Conservation (phyloP, 305 asterid genomes). For the Striga hermonthica region DNA sequence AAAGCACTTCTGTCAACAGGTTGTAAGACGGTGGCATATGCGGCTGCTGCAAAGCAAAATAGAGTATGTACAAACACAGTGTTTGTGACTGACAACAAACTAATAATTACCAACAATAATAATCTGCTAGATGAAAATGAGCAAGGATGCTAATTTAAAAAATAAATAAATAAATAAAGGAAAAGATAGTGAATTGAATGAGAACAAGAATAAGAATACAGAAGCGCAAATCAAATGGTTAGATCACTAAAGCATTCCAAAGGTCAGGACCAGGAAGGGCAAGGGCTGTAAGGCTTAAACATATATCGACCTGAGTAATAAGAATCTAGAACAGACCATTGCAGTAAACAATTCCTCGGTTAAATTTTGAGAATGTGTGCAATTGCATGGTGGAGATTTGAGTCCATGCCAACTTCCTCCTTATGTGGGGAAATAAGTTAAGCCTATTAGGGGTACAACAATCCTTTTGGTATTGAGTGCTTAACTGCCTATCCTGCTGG, state of each 20-base stretch:
- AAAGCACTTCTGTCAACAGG: conserved; percentile 65
- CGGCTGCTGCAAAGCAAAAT: conserved; percentile 59
- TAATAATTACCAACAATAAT: conserved; percentile 17
- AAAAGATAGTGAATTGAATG: not conserved
- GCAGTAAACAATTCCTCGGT: conserved; percentile 75
- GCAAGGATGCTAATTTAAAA: conserved; percentile 5
- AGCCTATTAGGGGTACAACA: conserved; percentile 60
- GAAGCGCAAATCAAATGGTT: conserved; percentile 33
- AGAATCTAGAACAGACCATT: conserved; percentile 99
- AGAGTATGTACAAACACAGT: conserved; percentile 30
- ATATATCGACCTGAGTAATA: conserved; percentile 69
- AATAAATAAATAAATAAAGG: too few relatives aligned
- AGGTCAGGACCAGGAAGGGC: conserved; percentile 36
- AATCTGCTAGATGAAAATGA: conserved; percentile 8
- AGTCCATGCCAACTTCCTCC: conserved; percentile 79
- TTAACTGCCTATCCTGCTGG: conserved; percentile 89
- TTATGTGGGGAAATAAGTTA: conserved; percentile 56
- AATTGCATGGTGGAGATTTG: conserved; percentile 70
- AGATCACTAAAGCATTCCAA: conserved; percentile 38
- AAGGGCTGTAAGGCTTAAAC: conserved; percentile 49
- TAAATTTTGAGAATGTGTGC: conserved; percentile 58
- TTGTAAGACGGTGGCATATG: conserved; percentile 52
- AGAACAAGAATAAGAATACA: not conserved
- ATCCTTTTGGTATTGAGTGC: conserved; percentile 62
- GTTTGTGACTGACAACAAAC: conserved; percentile 19